These are phyloP conservation scores for Venturia oleaginea DNA, from an alignment of 2,329 filamentous ascomycete genomes.

Conservation along the genomic window DNA sequence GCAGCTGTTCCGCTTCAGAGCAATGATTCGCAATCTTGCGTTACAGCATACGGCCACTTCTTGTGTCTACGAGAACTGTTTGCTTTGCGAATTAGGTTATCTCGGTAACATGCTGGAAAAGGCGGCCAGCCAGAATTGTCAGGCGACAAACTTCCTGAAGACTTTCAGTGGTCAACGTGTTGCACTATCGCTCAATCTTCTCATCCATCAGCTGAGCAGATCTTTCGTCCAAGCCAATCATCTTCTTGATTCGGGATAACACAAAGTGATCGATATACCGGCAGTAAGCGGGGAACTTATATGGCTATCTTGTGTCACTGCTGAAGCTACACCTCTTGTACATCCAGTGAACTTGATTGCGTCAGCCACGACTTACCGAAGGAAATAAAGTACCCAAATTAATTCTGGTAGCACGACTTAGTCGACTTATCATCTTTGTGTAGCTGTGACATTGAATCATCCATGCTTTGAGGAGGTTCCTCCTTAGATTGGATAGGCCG, in stretches of 20 bases:
- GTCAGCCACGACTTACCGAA: neutral
- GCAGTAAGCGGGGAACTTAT: neutral
- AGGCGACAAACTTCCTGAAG: constrained; percentile 90
- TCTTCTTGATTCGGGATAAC: neutral
- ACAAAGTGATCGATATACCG: neutral
- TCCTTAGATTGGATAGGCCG: no score
- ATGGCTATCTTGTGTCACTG: neutral
- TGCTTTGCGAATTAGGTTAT: constrained; percentile 91
- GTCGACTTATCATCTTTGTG: neutral
- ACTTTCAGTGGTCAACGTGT: constrained; percentile 77
- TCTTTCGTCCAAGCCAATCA: neutral
- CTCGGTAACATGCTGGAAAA: constrained; percentile 98
- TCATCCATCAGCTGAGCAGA: constrained; percentile 36
- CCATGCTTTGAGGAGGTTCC: neutral
- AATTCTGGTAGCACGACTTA: neutral
- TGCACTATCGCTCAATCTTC: constrained; percentile 59
- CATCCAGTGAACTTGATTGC: neutral
- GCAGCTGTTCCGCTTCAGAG: constrained; percentile 86
- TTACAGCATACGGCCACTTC: constrained; percentile 80
- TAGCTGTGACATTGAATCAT: neutral
- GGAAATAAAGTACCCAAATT: neutral
- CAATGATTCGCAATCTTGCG: constrained; percentile 76
- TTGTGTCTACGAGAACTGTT: constrained; percentile 72
- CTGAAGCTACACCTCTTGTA: neutral
- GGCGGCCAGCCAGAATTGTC: constrained; percentile 85